phyloP scores from a whole-genome alignment of 164 flowering plant genomes.

The Kalanchoe fedtschenkoi region DNA sequence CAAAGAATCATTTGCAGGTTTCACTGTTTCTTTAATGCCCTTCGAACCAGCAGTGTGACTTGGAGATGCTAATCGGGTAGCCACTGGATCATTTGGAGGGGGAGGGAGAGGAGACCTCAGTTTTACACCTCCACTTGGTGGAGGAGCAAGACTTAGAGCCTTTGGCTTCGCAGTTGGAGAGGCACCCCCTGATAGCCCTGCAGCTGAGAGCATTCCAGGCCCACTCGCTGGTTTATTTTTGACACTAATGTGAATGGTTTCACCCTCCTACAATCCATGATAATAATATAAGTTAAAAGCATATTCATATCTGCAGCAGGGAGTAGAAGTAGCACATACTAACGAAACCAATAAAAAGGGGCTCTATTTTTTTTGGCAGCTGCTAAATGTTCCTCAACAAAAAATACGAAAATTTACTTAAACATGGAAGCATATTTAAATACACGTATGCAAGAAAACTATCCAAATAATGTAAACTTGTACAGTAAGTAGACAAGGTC shows the following conservation, averaged over 20 bases:
- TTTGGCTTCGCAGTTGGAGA: slow-evolving; percentile 46
- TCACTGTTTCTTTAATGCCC: slow-evolving; percentile 35
- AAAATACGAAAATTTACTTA: background rate
- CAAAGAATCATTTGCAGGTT: slow-evolving; percentile 44
- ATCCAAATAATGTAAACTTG: background rate
- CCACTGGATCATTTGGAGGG: slow-evolving; percentile 91
- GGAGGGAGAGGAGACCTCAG: slow-evolving; percentile 81
- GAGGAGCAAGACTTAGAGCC: slow-evolving; percentile 59
- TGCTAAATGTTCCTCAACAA: no score
- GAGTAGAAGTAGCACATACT: background rate
- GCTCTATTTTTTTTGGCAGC: background rate
- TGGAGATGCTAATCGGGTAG: slow-evolving; percentile 40
- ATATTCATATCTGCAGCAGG: background rate
- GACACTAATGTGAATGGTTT: slow-evolving; percentile 89
- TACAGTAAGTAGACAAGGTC: background rate
- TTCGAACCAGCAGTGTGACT: slow-evolving; percentile 19
- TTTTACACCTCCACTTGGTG: slow-evolving; percentile 64
- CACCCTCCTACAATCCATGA: slow-evolving; percentile 68
- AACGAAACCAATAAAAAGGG: background rate
- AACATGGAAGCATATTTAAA: background rate
- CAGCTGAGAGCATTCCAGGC: slow-evolving; percentile 86
- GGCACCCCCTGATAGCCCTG: slow-evolving; percentile 54
- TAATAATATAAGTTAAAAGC: slow-evolving; percentile 7
- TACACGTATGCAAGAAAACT: background rate
- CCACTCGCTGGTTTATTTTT: slow-evolving; percentile 74